phyloP scores from a whole-genome alignment of 176 grass and related monocot species.

The Secale cereale region DNA sequence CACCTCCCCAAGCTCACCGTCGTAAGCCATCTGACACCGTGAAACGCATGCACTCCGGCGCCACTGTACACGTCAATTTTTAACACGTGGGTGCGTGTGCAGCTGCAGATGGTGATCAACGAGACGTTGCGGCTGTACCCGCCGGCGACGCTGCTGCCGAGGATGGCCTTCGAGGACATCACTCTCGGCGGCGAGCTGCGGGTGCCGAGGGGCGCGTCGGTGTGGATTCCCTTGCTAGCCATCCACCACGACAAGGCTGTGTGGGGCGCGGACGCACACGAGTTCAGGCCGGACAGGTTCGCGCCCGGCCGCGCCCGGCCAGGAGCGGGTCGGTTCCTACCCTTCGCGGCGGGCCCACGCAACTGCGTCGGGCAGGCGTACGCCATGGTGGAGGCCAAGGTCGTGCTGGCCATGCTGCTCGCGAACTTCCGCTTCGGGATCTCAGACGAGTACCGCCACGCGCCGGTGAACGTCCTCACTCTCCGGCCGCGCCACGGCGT shows the following conservation, averaged over 20 bases:
- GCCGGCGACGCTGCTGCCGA: slow-evolving; percentile 82
- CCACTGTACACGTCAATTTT: background rate
- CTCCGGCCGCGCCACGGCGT: slow-evolving; percentile 81
- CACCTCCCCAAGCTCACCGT: slow-evolving; percentile 73
- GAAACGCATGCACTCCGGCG: background rate
- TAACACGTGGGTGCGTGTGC: slow-evolving; percentile 4
- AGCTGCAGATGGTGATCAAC: slow-evolving; percentile 97
- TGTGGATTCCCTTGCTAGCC: slow-evolving; percentile 90
- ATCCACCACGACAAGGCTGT: slow-evolving; percentile 80
- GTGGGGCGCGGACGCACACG: slow-evolving; percentile 74
- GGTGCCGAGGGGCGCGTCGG: slow-evolving; percentile 72
- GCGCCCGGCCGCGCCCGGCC: slow-evolving; percentile 34
- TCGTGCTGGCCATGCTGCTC: slow-evolving; percentile 73
- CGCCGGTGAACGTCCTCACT: slow-evolving; percentile 84
- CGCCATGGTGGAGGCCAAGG: slow-evolving; percentile 83
- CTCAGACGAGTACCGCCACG: slow-evolving; percentile 80
- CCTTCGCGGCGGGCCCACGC: slow-evolving; percentile 80
- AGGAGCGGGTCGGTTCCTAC: slow-evolving; percentile 58
- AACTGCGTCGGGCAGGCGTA: slow-evolving; percentile 94
- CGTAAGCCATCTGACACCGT: slow-evolving; percentile 23
- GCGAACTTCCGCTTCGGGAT: slow-evolving; percentile 77
- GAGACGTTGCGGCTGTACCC: slow-evolving; percentile 89
- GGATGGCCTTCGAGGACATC: slow-evolving; percentile 95
- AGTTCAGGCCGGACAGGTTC: slow-evolving; percentile 86
- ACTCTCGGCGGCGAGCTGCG: slow-evolving; percentile 54